Percentiles rank a stretch among this genome's conserved stretches.
Conservation (phyloP, 1,284 basidiomycete species). For the Pseudozyma tsukubaensis region DNA sequence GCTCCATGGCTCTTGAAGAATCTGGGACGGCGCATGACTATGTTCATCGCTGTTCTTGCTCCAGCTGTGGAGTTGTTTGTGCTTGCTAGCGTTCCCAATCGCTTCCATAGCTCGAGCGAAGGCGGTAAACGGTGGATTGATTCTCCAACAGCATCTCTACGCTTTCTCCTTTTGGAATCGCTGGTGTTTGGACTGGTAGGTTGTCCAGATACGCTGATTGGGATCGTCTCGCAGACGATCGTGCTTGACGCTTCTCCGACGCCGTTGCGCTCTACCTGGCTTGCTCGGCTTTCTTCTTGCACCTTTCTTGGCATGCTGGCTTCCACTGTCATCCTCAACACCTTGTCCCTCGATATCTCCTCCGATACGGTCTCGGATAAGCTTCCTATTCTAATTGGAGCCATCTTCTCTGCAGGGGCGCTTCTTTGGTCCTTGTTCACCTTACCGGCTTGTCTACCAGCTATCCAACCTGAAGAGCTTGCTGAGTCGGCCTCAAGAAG, state of each 20-base stretch:
- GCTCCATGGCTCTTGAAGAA: conserved; percentile 3
- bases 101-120: background rate
- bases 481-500: background rate
- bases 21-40: background rate
- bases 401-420: background rate
- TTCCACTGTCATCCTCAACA: background rate
- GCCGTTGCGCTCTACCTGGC: conserved; percentile 6
- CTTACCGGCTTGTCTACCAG: background rate
- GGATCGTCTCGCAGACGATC: conserved; percentile 2
- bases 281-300: conserved; percentile 3
- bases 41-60: conserved; percentile 1
- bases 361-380: conserved; percentile 3
- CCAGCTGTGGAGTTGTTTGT: conserved; percentile 1
- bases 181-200: conserved; percentile 5
- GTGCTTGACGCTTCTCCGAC: conserved; percentile 1
- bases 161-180: conserved; percentile 3
- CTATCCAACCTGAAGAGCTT: too few species aligned
- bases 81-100: background rate
- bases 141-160: background rate
- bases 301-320: conserved; percentile 4
- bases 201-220: conserved; percentile 4
- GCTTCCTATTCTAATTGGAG: conserved; percentile 2
- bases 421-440: background rate
- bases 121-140: background rate
- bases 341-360: background rate